Evolutionary conservation across 2,329 filamentous ascomycete species (phyloP), one percentile per base, ranked within the genome.

Genomic region (Chrysoporthe puriensis): DNA sequence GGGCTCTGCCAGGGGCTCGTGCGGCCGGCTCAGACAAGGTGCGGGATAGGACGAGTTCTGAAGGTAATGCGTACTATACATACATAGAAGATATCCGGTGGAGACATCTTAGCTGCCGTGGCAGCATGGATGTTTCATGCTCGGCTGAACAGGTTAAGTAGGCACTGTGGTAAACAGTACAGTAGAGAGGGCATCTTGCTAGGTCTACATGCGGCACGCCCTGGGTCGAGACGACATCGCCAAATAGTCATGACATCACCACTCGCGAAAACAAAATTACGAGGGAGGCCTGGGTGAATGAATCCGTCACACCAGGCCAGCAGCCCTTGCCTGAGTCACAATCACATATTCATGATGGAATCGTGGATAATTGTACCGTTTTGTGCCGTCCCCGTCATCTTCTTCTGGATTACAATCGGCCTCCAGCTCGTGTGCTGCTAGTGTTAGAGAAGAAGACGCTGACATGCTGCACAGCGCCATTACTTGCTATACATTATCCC

Each of bases 181-280:
- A 21, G 26, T 50, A 11, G 8, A 21, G n/a, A 8, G 26, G 48
- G 48, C 48, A 52, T 32, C 26, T n/a, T 52, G 21, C 48, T 26
- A 13, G 21, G 48, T 54, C 26, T 32, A 4, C 50, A 34, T 32
- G 50, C 32, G 34, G 54, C 34, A 14, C 34, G 34, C 54, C 54
- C 7, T 13, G 54, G 54, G 16, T 18, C 1, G 18, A 34, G 18
- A 34, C 8, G 54, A 36, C 16, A 36, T 57, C 54, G n/a, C 32
- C 54, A 36, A 40, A 40, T 13, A 57, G 32, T 57, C 54, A 57
- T 57, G 54, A 57, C 54, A 57, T 57, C 54, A 57, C 54, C 54
- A 57, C 54, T 57, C 7, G 21, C 26, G 46, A 50, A n/a, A 50
- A 26, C 26, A 26, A 26, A 46, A 18, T 18, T 7, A 52, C 48